Percentiles rank a stretch among this genome's conserved stretches.
Conservation (phyloP, 2,329 filamentous ascomycete genomes). For the Aureobasidium zeae region DNA sequence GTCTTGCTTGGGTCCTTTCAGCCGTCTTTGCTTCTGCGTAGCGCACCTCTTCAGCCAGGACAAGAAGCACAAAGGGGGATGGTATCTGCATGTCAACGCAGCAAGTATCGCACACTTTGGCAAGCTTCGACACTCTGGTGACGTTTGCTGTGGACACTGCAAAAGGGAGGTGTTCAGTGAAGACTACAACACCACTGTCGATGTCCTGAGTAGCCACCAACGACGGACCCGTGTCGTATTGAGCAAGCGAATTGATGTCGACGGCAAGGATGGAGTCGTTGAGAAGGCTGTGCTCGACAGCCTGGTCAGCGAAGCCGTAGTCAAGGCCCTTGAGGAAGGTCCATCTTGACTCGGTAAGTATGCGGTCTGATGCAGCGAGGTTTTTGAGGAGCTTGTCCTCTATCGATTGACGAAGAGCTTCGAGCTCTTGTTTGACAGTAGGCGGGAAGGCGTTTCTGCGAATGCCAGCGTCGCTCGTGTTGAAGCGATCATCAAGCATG, state of each 20-base stretch:
- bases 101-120: slow-evolving; percentile 1
- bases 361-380: background rate
- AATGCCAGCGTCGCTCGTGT: background rate
- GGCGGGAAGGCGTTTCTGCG: background rate
- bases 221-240: background rate
- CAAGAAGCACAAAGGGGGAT: background rate
- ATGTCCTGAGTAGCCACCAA: slow-evolving; percentile 6
- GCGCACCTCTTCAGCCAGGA: slow-evolving; percentile 1
- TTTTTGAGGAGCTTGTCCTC: background rate
- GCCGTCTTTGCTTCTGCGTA: background rate
- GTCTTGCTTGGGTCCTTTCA: background rate
- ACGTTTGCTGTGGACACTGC: slow-evolving; percentile 8
- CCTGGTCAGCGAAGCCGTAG: background rate
- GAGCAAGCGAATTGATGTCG: background rate
- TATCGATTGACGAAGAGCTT: background rate
- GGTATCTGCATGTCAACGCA: background rate
- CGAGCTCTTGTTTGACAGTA: background rate
- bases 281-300: background rate
- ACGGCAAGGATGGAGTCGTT: slow-evolving; percentile 1
- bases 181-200: background rate
- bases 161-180: slow-evolving; percentile 7
- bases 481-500: background rate
- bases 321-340: background rate
- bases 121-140: background rate
- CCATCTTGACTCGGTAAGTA: background rate